A percentile compares a stretch with the other conserved stretches of the same genome.
These are phyloP conservation scores for Chaetomium sp. DNA, from an alignment of 2,329 filamentous ascomycete species.

Conservation along the genomic window DNA sequence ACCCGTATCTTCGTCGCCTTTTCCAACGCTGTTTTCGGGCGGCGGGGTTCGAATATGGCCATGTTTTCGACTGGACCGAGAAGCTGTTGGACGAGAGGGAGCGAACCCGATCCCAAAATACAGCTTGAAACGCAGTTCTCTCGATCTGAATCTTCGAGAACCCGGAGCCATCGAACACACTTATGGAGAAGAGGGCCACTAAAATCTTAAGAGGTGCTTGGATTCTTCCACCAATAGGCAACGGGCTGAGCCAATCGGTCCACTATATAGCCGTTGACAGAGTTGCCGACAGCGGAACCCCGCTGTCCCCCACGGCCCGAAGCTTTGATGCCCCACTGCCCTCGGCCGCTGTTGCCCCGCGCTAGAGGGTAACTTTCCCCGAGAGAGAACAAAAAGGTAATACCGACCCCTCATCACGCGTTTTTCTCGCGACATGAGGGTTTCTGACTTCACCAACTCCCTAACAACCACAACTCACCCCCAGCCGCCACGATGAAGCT, in stretches of 20 bases:
- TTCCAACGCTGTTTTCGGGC: not conserved
- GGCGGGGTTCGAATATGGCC: not conserved
- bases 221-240: constrained; percentile 4
- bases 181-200: no score
- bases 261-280: no score
- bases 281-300: constrained; percentile 3
- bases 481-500: constrained; percentile 46
- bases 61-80: constrained; percentile 2
- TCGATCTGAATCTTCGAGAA: no score
- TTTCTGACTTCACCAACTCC: not conserved
- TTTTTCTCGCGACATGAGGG: no score
- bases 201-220: no score
- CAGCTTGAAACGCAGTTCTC: not conserved
- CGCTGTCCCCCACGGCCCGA: not conserved
- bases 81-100: constrained; percentile 6
- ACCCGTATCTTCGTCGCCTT: constrained; percentile 4
- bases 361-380: not conserved
- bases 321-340: not conserved
- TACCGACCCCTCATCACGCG: not conserved
- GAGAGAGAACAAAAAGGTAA: no score
- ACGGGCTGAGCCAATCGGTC: no score
- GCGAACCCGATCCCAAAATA: not conserved
- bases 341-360: constrained; percentile 3
- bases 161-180: no score
- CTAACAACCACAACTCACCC: not conserved